Evolutionary conservation across 805 yeast species (phyloP).

Genomic region (Sugiyamaella mastotermitis): DNA sequence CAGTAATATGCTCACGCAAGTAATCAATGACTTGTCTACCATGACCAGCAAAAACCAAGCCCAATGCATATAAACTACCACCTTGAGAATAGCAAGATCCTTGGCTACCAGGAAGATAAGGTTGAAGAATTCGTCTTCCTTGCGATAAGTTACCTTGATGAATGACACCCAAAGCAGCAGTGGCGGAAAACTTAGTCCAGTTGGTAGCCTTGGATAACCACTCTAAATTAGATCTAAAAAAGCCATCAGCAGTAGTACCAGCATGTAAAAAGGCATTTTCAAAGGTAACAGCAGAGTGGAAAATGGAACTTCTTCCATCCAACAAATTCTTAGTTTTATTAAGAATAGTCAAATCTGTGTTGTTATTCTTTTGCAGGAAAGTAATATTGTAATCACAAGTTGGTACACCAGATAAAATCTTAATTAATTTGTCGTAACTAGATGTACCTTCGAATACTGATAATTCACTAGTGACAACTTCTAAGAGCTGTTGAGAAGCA

Average conservation of each 20-base stretch:
- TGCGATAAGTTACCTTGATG: constrained; percentile 92
- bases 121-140: constrained; percentile 79
- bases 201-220: constrained; percentile 97
- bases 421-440: constrained; percentile 40
- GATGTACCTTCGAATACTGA: constrained; percentile 24
- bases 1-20: constrained; percentile 57
- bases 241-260: constrained; percentile 93
- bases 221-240: constrained; percentile 82
- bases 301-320: constrained; percentile 89
- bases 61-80: constrained; percentile 90
- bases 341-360: constrained; percentile 76
- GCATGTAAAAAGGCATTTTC: constrained; percentile 92
- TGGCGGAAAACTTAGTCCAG: constrained; percentile 97
- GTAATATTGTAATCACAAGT: constrained; percentile 90
- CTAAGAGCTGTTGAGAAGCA: constrained; percentile 84
- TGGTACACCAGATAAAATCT: constrained; percentile 84
- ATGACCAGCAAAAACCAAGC: constrained; percentile 92
- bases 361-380: constrained; percentile 77
- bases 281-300: constrained; percentile 93
- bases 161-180: constrained; percentile 96
- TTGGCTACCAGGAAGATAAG: constrained; percentile 77
- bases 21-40: constrained; percentile 77
- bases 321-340: constrained; percentile 73
- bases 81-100: constrained; percentile 89
- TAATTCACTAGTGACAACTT: constrained; percentile 36